phyloP scores from a whole-genome alignment of 108 stramenopile genomes.

The Nitzschia palea region DNA sequence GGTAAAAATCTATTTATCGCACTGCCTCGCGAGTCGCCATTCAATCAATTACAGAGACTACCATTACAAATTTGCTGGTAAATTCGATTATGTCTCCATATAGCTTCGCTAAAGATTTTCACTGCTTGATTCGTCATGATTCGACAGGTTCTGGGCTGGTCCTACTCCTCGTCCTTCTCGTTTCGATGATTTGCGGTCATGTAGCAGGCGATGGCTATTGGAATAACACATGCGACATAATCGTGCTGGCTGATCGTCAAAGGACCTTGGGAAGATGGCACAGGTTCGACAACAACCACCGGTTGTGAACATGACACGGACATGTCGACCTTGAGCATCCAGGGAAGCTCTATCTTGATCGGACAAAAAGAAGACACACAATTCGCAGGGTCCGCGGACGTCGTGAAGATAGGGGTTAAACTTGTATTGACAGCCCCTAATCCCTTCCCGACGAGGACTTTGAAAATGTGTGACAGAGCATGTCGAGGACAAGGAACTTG shows the following conservation, averaged over 20 bases:
- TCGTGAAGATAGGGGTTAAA: conserved; percentile 28
- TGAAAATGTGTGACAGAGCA: conserved; percentile 16
- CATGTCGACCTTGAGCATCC: conserved; percentile 35
- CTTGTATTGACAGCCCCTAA: conserved; percentile 13
- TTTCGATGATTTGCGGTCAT: neutral
- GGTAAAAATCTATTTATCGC: too few species aligned
- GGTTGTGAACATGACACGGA: conserved; percentile 34
- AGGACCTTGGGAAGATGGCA: conserved; percentile 25
- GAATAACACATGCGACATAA: conserved; percentile 31
- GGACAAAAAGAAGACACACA: conserved; percentile 41
- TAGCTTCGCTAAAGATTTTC: too few species aligned
- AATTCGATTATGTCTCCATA: too few species aligned
- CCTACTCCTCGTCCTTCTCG: neutral
- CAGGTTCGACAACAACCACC: conserved; percentile 49
- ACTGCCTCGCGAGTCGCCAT: too few species aligned
- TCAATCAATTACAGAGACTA: too few species aligned
- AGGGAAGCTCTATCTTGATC: conserved; percentile 31
- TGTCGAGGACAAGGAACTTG: conserved; percentile 12
- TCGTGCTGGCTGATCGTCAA: conserved; percentile 13
- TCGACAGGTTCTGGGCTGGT: too few species aligned
- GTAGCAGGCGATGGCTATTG: conserved; percentile 20
- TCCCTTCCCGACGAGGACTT: conserved; percentile 9
- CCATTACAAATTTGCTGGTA: too few species aligned
- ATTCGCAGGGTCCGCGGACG: conserved; percentile 33
- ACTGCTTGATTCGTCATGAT: too few species aligned